Conservation (phyloP, 495 filamentous ascomycete genomes). For the Immersiella caudata region DNA sequence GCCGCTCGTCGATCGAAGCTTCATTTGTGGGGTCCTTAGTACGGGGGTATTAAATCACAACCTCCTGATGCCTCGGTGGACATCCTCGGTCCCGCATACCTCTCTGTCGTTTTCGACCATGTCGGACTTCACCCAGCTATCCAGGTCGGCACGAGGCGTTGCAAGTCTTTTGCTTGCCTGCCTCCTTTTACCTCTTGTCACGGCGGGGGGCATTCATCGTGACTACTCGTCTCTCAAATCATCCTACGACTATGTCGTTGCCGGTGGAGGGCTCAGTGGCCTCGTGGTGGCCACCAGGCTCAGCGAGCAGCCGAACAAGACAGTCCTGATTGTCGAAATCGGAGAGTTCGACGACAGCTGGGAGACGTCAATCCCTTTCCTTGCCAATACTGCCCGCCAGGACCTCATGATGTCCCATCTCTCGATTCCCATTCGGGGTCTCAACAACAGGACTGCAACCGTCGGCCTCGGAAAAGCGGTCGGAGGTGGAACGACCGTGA, state of each 20-base stretch:
- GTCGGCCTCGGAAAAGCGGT: slow-evolving; percentile 34
- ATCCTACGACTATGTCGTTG: slow-evolving; percentile 52
- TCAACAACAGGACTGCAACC: slow-evolving; percentile 25
- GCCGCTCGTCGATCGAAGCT: background rate
- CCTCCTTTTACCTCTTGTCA: background rate
- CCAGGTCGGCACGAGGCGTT: background rate
- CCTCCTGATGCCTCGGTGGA: background rate
- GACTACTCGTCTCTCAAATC: slow-evolving; percentile 2
- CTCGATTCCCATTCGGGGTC: slow-evolving; percentile 20
- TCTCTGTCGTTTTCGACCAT: background rate
- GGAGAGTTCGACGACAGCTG: slow-evolving; percentile 37
- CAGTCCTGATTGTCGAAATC: slow-evolving; percentile 49
- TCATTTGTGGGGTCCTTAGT: background rate
- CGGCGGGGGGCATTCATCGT: slow-evolving; percentile 2
- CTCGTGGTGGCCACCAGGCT: slow-evolving; percentile 51
- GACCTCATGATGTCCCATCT: slow-evolving; percentile 29
- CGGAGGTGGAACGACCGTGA: slow-evolving; percentile 45
- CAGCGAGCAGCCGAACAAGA: slow-evolving; percentile 28
- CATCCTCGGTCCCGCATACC: background rate
- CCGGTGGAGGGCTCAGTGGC: slow-evolving; percentile 59
- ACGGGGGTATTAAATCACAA: background rate
- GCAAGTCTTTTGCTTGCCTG: background rate
- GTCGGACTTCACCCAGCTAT: background rate
- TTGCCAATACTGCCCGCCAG: slow-evolving; percentile 15
- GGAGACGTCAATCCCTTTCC: slow-evolving; percentile 26